A percentile compares a stretch with the other conserved stretches of the same genome.
Evolutionary conservation across 2,329 filamentous ascomycete species (phyloP).

Genomic region (Penicillium brasilianum): DNA sequence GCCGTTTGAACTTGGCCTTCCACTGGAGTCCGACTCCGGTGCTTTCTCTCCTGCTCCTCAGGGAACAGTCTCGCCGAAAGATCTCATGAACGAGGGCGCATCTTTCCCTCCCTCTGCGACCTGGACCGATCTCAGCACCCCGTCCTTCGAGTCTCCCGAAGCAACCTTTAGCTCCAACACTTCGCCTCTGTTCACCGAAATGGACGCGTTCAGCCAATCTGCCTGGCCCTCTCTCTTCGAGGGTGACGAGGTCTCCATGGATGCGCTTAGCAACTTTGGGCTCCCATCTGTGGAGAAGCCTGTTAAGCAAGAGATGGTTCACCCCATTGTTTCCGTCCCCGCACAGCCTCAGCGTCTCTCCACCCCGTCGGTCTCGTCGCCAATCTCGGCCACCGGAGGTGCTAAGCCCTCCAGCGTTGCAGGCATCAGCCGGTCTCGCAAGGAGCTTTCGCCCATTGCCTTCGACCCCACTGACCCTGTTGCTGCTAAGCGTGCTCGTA

Average conservation of each 20-base stretch:
- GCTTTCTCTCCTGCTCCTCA: constrained; percentile 37
- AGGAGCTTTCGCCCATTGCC: constrained; percentile 78
- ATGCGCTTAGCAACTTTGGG: constrained; percentile 40
- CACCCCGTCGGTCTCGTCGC: constrained; percentile 17
- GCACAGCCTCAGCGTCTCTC: constrained; percentile 51
- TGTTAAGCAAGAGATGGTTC: constrained; percentile 24
- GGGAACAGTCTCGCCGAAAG: constrained; percentile 81
- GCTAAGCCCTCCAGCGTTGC: constrained; percentile 70
- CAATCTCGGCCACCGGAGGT: constrained; percentile 33
- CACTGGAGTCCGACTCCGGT: constrained; percentile 28
- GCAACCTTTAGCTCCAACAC: constrained; percentile 70
- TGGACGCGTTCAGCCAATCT: constrained; percentile 60
- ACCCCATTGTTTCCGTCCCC: constrained; percentile 47
- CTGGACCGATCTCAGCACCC: constrained; percentile 83
- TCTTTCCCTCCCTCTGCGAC: constrained; percentile 82
- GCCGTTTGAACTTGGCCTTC: constrained; percentile 23
- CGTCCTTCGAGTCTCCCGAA: constrained; percentile 75
- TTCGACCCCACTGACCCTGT: constrained; percentile 74
- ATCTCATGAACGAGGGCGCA: constrained; percentile 70
- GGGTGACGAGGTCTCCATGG: constrained; percentile 33
- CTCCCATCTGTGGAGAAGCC: constrained; percentile 28
- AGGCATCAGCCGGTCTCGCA: constrained; percentile 78
- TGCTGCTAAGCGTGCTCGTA: constrained; percentile 92
- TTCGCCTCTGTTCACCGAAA: constrained; percentile 73
- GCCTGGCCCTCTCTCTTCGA: constrained; percentile 71